Evolutionary conservation across 228 moss, liverwort and hornwort genomes (phyloP), one percentile per base, ranked within the genome.

Genomic region (Sphagnum magellanicum): DNA sequence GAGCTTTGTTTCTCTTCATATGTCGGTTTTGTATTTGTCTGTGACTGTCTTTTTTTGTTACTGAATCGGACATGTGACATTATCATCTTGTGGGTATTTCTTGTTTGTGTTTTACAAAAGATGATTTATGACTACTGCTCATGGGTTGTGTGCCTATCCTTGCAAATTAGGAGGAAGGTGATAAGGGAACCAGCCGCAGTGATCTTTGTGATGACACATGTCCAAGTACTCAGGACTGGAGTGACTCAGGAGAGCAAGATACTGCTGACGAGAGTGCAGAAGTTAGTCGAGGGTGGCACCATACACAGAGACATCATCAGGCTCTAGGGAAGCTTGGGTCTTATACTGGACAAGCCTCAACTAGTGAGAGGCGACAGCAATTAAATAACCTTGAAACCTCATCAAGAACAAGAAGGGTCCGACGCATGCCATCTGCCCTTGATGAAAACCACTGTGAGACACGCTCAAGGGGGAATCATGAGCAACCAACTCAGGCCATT

Each of bases 291-390:
- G 77, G 71, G 66, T 81, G 68, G 50, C 62, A 78, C 48, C 81
- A 84, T 73, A 84, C 74, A 65, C 86, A 80, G 60, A 78, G 84
- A 49, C 87, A 84, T 49, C 87, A 84, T 74, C 90, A 78, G 77
- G 81, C 89, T 60, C 71, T 91, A 9, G 89, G 84, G 55, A 89
- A 92, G 72, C 68, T 91, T 48, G 74, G 80, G 8, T 70, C 59
- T 60, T 88, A 74, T 68, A 14, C 75, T 17, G 73, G 78, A 66
- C 79, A 77, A 47, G 83, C 75, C 66, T 77, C 79, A 14, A 80
- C 71, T 6, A 79, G 67, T 17, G 68, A 68, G 16, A 76, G 73
- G 48, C 55, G 15, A 10, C 63, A 65, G n/a, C 73, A 69, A 10
- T 63, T 64, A 4, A 51, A 15, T 6, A 68, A 66, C 61, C 65